Conservation (phyloP, 306 rosid genomes). For the Begonia fuchsioides region DNA sequence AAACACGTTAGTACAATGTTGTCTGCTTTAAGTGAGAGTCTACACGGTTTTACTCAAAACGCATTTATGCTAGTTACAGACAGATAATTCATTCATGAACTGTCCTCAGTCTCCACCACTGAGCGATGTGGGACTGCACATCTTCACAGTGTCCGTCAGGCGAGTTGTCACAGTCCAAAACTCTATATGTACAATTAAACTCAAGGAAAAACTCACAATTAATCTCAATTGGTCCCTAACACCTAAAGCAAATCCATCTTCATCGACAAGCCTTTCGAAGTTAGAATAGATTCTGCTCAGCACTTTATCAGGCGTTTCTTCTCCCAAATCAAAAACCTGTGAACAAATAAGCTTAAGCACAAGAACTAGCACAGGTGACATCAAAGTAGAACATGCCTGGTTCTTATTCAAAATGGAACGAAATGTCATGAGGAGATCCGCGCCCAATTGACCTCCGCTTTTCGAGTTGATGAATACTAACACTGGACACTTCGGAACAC, state of each 20-base stretch:
- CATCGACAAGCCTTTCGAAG: neutral
- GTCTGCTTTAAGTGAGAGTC: too few species aligned
- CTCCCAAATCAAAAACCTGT: constrained; percentile 1
- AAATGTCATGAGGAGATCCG: neutral
- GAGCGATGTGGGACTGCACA: too few species aligned
- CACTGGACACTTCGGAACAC: neutral
- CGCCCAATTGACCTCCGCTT: neutral
- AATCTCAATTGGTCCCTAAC: constrained; percentile 1
- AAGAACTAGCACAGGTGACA: too few species aligned
- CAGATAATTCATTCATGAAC: too few species aligned
- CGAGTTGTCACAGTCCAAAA: too few species aligned
- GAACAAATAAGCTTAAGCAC: neutral
- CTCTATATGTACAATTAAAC: too few species aligned
- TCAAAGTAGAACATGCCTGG: constrained; percentile 5
- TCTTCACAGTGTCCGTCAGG: too few species aligned
- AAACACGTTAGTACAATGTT: too few species aligned
- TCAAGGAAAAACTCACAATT: neutral
- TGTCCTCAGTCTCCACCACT: too few species aligned
- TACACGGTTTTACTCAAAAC: too few species aligned
- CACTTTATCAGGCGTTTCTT: constrained; percentile 2
- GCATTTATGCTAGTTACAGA: too few species aligned
- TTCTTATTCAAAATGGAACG: constrained; percentile 1
- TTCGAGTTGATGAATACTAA: constrained; percentile 2
- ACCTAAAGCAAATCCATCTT: neutral
- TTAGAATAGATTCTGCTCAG: neutral